phyloP scores from a whole-genome alignment of 495 filamentous ascomycete species.

The Emericellopsis terricola region DNA sequence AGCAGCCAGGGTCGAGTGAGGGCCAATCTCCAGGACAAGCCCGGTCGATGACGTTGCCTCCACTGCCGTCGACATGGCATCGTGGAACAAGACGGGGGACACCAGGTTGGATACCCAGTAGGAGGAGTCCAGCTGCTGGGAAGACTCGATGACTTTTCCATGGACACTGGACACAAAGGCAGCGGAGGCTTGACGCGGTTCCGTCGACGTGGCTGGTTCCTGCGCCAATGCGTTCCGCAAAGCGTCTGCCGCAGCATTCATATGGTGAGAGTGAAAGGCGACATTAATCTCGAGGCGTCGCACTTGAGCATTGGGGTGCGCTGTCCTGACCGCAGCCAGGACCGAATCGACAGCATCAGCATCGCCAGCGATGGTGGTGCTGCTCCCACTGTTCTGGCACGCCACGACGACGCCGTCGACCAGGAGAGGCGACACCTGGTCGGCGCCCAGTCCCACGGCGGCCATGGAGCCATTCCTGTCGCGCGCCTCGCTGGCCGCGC shows the following conservation, averaged over 20 bases:
- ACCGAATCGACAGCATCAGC: constrained; percentile 9
- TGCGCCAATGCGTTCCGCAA: no score
- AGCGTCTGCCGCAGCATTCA: no score
- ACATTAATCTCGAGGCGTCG: constrained; percentile 17
- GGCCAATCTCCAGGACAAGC: constrained; percentile 27
- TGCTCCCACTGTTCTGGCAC: constrained; percentile 16
- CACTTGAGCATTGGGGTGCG: constrained; percentile 8
- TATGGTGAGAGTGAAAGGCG: constrained; percentile 36
- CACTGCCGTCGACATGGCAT: constrained; percentile 11
- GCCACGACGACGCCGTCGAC: constrained; percentile 7
- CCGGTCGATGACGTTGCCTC: constrained; percentile 6
- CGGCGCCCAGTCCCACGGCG: constrained; percentile 11
- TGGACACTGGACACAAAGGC: constrained; percentile 13
- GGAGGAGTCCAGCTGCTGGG: constrained; percentile 8
- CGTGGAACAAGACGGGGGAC: constrained; percentile 14
- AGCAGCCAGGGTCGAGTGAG: constrained; percentile 19
- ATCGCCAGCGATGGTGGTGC: constrained; percentile 31
- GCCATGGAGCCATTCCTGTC: constrained; percentile 17
- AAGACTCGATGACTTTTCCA: constrained; percentile 5
- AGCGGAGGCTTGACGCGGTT: no score
- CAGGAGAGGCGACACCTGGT: constrained; percentile 8
- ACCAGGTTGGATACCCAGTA: constrained; percentile 15
- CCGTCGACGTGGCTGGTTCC: no score
- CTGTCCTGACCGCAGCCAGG: constrained; percentile 7
- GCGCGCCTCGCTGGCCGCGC: constrained; percentile 5